Evolutionary conservation across 805 yeast species (phyloP).

Genomic region (Yarrowia deformans): DNA sequence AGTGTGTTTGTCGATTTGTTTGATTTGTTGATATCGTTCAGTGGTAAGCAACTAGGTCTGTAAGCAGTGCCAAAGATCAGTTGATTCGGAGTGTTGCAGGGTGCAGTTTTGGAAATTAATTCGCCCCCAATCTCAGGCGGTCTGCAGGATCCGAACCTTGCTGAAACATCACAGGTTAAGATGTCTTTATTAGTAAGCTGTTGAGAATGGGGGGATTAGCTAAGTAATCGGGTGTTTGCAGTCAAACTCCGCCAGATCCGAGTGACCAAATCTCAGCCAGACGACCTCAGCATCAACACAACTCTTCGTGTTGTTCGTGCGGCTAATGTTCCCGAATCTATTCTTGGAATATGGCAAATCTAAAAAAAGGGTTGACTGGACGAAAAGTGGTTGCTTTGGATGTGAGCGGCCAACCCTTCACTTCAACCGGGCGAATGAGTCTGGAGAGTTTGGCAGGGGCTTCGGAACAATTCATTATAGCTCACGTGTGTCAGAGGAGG

Average conservation of each 20-base stretch:
- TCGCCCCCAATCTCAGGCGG: constrained; percentile 29
- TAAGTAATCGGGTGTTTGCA: too few relatives aligned
- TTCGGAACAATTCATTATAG: constrained; percentile 24
- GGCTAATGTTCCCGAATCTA: constrained; percentile 12
- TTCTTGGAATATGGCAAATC: neutral
- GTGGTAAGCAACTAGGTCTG: neutral
- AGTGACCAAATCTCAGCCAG: too few relatives aligned
- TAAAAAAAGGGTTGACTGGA: neutral
- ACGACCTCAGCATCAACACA: too few relatives aligned
- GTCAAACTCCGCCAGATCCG: too few relatives aligned
- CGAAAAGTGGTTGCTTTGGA: constrained; percentile 15
- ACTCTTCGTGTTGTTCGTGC: neutral
- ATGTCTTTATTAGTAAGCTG: neutral
- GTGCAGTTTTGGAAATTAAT: constrained; percentile 17
- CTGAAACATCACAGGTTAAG: constrained; percentile 21
- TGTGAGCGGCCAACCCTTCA: neutral
- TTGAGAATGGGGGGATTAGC: too few relatives aligned
- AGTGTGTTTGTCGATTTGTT: neutral
- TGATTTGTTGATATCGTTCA: neutral
- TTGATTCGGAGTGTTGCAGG: constrained; percentile 1
- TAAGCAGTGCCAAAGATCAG: neutral
- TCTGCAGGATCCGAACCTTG: constrained; percentile 23
- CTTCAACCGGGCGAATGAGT: neutral
- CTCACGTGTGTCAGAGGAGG: constrained; percentile 2
- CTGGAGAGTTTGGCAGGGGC: constrained; percentile 7